These are phyloP conservation scores for Moesziomyces sp. DNA, from an alignment of 1,284 basidiomycete species.

Conservation along the genomic window DNA sequence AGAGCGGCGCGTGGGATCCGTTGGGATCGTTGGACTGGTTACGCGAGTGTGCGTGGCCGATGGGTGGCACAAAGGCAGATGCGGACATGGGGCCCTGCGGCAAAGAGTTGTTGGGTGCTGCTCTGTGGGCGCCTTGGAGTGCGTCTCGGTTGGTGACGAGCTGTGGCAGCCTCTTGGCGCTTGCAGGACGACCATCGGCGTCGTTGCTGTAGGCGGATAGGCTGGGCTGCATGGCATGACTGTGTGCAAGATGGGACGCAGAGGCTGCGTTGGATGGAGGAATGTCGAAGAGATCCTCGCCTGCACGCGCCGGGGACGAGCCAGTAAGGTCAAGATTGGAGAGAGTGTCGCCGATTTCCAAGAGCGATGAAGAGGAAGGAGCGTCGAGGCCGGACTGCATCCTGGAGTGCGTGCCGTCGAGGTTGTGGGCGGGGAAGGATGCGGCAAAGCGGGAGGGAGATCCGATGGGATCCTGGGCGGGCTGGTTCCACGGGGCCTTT, in stretches of 20 bases:
- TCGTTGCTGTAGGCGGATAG: conserved; percentile 13
- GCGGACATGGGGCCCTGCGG: conserved; percentile 39
- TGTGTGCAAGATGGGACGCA: neutral
- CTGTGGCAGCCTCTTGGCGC: conserved; percentile 45
- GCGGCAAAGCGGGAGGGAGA: conserved; percentile 47
- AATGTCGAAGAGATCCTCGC: conserved; percentile 13
- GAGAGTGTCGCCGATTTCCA: conserved; percentile 24
- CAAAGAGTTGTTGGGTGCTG: neutral
- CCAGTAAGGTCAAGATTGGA: conserved; percentile 42
- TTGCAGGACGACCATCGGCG: conserved; percentile 8
- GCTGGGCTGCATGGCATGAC: conserved; percentile 12
- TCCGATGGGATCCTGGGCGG: conserved; percentile 34
- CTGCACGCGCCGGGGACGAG: conserved; percentile 22
- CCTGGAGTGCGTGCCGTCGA: conserved; percentile 12
- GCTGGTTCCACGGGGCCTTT: conserved; percentile 40
- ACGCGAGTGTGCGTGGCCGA: conserved; percentile 51
- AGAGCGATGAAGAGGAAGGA: conserved; percentile 15
- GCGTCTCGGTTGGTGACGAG: conserved; percentile 59
- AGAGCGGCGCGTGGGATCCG: conserved; percentile 3
- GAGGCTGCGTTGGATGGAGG: conserved; percentile 8
- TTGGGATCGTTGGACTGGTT: conserved; percentile 27
- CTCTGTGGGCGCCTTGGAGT: conserved; percentile 35
- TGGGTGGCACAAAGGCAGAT: conserved; percentile 50
- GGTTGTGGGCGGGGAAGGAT: conserved; percentile 35
- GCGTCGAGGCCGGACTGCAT: conserved; percentile 17